Evolutionary conservation across 495 filamentous ascomycete species (phyloP).

Genomic region (Echria macrotheca): DNA sequence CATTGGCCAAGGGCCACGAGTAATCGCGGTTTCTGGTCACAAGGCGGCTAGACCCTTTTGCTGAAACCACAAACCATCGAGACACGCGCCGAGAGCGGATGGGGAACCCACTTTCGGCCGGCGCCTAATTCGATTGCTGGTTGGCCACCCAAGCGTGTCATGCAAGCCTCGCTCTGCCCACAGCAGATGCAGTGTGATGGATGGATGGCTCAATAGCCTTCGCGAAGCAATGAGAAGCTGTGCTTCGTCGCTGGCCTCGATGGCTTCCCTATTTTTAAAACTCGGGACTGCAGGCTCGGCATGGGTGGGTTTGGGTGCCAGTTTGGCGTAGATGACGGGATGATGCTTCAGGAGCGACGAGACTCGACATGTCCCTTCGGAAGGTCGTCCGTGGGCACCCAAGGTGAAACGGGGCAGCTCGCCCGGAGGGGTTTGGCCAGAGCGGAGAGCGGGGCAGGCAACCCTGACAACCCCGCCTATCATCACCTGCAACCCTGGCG

Average conservation of each 20-base stretch:
- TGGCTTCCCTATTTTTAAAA: neutral
- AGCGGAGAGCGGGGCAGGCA: constrained; percentile 4
- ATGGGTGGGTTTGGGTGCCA: neutral
- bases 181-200: constrained; percentile 10
- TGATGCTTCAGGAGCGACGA: too few species aligned
- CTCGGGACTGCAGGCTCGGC: neutral
- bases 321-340: neutral
- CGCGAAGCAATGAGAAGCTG: too few species aligned
- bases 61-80: constrained; percentile 20
- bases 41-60: constrained; percentile 2
- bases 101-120: constrained; percentile 5
- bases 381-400: constrained; percentile 1
- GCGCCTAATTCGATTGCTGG: constrained; percentile 19
- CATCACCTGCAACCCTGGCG: neutral
- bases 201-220: too few species aligned
- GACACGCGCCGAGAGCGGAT: constrained; percentile 8
- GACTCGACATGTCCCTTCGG: too few species aligned
- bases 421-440: neutral
- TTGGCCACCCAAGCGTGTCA: constrained; percentile 18
- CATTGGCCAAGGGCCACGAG: neutral
- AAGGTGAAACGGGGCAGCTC: neutral
- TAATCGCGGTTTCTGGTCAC: constrained; percentile 4
- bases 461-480: constrained; percentile 1
- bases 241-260: too few species aligned
- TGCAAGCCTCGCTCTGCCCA: constrained; percentile 8